These are phyloP conservation scores for Mycena capillaripes DNA, from an alignment of 768 basidiomycete genomes.

Conservation along the genomic window DNA sequence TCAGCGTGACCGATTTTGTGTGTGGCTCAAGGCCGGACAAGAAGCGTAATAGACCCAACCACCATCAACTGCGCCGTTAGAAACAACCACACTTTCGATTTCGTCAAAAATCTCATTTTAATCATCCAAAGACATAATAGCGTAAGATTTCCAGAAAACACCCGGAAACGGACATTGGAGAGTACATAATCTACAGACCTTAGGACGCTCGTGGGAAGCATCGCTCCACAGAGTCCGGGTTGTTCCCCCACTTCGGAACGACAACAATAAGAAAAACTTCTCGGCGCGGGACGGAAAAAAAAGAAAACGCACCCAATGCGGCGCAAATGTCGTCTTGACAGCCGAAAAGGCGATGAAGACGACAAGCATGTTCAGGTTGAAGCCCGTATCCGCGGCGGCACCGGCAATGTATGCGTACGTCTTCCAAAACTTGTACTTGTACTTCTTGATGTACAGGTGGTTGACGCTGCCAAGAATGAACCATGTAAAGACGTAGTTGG, in stretches of 20 bases:
- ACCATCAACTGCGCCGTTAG: too few species aligned
- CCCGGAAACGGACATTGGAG: too few species aligned
- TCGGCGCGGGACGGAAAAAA: too few species aligned
- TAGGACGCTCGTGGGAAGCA: too few species aligned
- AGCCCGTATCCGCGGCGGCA: conserved; percentile 44
- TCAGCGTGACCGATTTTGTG: too few species aligned
- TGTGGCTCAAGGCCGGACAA: too few species aligned
- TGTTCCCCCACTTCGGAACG: conserved; percentile 40
- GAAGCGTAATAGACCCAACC: too few species aligned
- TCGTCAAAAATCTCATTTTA: too few species aligned
- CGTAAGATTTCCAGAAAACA: too few species aligned
- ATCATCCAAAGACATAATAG: too few species aligned
- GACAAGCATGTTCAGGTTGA: conserved; percentile 43
- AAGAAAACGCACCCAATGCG: conserved; percentile 37
- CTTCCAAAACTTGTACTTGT: conserved; percentile 44
- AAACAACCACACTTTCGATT: too few species aligned
- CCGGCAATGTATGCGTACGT: conserved; percentile 42
- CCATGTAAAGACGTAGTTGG: conserved; percentile 36
- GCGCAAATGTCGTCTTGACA: conserved; percentile 36
- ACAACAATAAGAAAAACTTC: background rate
- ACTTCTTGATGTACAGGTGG: conserved; percentile 42
- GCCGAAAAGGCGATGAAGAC: conserved; percentile 45
- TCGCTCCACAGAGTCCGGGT: conserved; percentile 41
- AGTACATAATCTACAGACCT: too few species aligned
- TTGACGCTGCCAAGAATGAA: conserved; percentile 42